Evolutionary conservation across 768 basidiomycete genomes (phyloP), one percentile per base, ranked within the genome.

Genomic region (Russula griseocarnosa): DNA sequence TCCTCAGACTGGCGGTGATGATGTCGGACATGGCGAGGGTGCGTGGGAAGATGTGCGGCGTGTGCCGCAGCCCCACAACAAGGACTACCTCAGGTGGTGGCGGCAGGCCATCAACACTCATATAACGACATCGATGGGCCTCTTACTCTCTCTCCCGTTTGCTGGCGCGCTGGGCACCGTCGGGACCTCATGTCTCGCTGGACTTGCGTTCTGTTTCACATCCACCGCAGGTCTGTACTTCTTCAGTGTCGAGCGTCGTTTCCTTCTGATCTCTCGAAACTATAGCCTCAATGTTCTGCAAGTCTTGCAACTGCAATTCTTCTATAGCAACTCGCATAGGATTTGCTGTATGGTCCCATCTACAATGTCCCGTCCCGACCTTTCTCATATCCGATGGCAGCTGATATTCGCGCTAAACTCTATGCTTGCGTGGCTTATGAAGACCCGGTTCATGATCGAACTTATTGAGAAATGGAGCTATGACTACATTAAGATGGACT

Each of bases 401-500:
- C 85, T 98, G 70, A 96, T 99, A 76, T 96, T 99, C 79, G 86
- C 86, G 34, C 77, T 98, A 57, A 97, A 97, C 73, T 98, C 95
- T 11, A 91, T 98, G 75, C 77, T 98, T 58, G 95, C 97, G 28
- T 99, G 97, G 92, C 76, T 96, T 50, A 97, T 98, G 88, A 90
- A 94, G 76, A 92, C 93, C 18, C 88, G 90, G 63, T 80, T 90
- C 52, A 90, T 90, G 46, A 92, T 95, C 65, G 82, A 86, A 68
- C 86, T 87, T 59, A 87, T 99, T 49, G 87, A 94, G 78, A 89
- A 94, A 73, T 89, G 92, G 83, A 94, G 89, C 69, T 92, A 92
- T 73, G 95, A 96, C 69, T 99, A 98, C 74, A 90, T 98, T 73
- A 96, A 98, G 84, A 95, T 99, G 93, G 89, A 94, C 55, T 99